Percentiles rank a stretch among this genome's conserved stretches.
phyloP scores from a whole-genome alignment of 2,329 filamentous ascomycete genomes.

The Penicillium janthinellum region DNA sequence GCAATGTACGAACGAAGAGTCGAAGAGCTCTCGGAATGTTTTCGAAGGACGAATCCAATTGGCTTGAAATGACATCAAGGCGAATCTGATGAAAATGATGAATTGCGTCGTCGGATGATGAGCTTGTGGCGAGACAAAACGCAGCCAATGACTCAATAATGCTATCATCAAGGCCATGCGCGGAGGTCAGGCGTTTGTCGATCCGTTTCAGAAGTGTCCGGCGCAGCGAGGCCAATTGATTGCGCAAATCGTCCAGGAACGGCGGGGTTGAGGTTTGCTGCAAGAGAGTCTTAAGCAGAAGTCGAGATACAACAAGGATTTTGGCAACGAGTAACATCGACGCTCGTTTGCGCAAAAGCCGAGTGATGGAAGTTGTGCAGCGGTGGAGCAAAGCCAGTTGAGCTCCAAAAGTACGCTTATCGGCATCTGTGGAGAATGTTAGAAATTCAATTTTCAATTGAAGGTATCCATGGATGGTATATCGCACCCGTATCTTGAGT shows the following conservation, averaged over 20 bases:
- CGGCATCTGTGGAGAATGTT: conserved; percentile 37
- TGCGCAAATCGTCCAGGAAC: conserved; percentile 65
- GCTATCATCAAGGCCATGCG: conserved; percentile 45
- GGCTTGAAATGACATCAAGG: conserved; percentile 65
- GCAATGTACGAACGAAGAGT: conserved; percentile 74
- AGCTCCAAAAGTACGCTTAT: conserved; percentile 54
- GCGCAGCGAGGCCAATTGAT: conserved; percentile 63
- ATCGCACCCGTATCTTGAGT: conserved; percentile 36
- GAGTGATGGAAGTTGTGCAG: conserved; percentile 56
- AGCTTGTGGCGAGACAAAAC: conserved; percentile 78
- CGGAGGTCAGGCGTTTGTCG: conserved; percentile 56
- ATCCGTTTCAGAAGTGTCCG: conserved; percentile 66
- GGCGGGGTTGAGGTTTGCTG: conserved; percentile 51
- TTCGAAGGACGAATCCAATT: conserved; percentile 57
- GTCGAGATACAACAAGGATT: conserved; percentile 71
- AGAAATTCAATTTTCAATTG: conserved; percentile 13
- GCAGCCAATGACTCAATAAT: conserved; percentile 77
- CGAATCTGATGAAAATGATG: conserved; percentile 76
- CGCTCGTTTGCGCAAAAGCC: conserved; percentile 54
- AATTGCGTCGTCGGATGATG: conserved; percentile 75
- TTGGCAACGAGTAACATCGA: conserved; percentile 65
- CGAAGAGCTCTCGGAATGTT: conserved; percentile 66
- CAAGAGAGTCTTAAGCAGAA: conserved; percentile 73
- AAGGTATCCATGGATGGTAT: no score
- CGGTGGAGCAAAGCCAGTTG: conserved; percentile 61